These are phyloP conservation scores for Lactifluus subvellereus DNA, from an alignment of 768 basidiomycete species.

Conservation along the genomic window DNA sequence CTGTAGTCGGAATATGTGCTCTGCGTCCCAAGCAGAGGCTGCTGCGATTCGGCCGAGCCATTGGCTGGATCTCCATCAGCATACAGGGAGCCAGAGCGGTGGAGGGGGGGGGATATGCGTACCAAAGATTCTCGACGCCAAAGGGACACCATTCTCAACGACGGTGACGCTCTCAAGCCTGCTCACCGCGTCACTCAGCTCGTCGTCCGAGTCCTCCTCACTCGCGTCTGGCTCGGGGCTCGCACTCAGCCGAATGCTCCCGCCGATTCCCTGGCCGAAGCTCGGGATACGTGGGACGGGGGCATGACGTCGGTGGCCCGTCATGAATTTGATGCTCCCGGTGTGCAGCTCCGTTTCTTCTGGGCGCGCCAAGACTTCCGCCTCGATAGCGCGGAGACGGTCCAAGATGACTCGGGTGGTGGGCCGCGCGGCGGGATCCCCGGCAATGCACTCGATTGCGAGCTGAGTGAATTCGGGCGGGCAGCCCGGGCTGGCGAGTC, in stretches of 20 bases:
- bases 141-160: constrained; percentile 32
- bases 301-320: constrained; percentile 53
- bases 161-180: constrained; percentile 48
- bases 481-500: constrained; percentile 63
- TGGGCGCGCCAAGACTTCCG: constrained; percentile 66
- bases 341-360: constrained; percentile 70
- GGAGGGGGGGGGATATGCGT: constrained; percentile 12
- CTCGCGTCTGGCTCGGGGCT: constrained; percentile 33
- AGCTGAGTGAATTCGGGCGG: constrained; percentile 74
- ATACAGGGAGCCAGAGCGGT: not conserved
- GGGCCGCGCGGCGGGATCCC: constrained; percentile 64
- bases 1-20: constrained; percentile 57
- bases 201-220: constrained; percentile 59
- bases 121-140: constrained; percentile 6
- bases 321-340: constrained; percentile 81
- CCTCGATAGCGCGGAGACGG: constrained; percentile 72
- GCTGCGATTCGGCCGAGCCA: constrained; percentile 23
- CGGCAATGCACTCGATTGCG: constrained; percentile 68
- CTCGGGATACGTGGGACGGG: constrained; percentile 76
- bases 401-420: constrained; percentile 75
- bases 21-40: constrained; percentile 48
- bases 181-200: constrained; percentile 56
- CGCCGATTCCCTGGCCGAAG: constrained; percentile 69
- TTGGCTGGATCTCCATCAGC: constrained; percentile 1
- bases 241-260: constrained; percentile 42